Evolutionary conservation across 345 rosid genomes (phyloP).

Genomic region (Lumnitzera littorea): DNA sequence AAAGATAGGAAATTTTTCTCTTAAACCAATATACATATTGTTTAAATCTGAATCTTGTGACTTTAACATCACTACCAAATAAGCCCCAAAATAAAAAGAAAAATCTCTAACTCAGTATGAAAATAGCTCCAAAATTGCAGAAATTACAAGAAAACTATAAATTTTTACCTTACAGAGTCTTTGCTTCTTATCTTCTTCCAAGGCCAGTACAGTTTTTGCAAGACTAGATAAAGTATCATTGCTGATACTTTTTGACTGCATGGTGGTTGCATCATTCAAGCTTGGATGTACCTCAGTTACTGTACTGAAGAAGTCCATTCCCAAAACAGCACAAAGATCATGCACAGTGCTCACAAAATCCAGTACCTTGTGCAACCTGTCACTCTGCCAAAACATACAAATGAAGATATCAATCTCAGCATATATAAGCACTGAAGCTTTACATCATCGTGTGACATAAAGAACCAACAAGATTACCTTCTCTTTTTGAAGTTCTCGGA

Average conservation of each 20-base stretch:
- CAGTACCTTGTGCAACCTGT: conserved; percentile 81
- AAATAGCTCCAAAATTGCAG: background rate
- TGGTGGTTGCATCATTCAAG: conserved; percentile 60
- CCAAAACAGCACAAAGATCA: conserved; percentile 86
- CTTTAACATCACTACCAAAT: no score
- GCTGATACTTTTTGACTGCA: conserved; percentile 85
- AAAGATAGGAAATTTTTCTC: no score
- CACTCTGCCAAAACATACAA: conserved; percentile 46
- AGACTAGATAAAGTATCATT: conserved; percentile 73
- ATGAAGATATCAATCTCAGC: background rate
- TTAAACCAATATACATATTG: no score
- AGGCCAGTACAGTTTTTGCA: conserved; percentile 70
- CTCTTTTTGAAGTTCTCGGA: conserved; percentile 90
- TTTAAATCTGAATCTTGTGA: no score
- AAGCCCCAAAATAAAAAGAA: background rate
- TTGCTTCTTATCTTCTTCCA: conserved; percentile 82
- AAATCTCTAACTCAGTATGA: background rate
- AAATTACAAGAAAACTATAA: background rate
- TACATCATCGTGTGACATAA: background rate
- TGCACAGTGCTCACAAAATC: conserved; percentile 93
- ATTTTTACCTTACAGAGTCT: conserved; percentile 64
- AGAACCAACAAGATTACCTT: conserved; percentile 35
- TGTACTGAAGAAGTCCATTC: conserved; percentile 77
- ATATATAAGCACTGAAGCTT: background rate
- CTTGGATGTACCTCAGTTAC: conserved; percentile 93